Percentiles rank a stretch among this genome's conserved stretches.
These are phyloP conservation scores for Plasmodium reichenowi DNA, from an alignment of 169 alveolate species.

Conservation along the genomic window DNA sequence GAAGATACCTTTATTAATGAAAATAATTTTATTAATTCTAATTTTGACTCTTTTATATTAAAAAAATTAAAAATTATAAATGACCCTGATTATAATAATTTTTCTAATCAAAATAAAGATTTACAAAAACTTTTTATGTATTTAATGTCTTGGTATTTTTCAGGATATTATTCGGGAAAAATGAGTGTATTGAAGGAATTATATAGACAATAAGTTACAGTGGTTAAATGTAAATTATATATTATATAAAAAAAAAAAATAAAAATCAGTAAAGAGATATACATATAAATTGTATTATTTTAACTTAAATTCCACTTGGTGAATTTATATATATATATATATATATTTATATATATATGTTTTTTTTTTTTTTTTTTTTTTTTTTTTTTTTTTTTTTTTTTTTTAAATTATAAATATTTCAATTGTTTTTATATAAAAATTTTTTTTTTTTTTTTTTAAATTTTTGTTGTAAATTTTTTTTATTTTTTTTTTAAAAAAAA, in stretches of 20 bases:
- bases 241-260: not conserved
- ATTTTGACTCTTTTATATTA: slow-evolving; percentile 56
- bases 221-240: not conserved
- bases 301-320: too few species aligned
- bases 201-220: slow-evolving; percentile 1
- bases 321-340: slow-evolving; percentile 10
- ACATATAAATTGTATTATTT: not conserved
- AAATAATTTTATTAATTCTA: slow-evolving; percentile 23
- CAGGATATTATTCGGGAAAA: slow-evolving; percentile 76
- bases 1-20: slow-evolving; percentile 31
- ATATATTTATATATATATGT: not conserved
- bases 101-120: slow-evolving; percentile 26
- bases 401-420: too few species aligned
- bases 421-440: too few species aligned
- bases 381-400: slow-evolving; percentile 20
- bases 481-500: too few species aligned
- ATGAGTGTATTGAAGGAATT: slow-evolving; percentile 51
- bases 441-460: too few species aligned
- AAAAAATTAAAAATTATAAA: slow-evolving; percentile 42
- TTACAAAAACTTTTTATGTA: slow-evolving; percentile 53
- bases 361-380: not conserved
- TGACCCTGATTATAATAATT: slow-evolving; percentile 6
- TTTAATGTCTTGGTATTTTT: slow-evolving; percentile 77
- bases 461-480: too few species aligned
- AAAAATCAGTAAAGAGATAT: not conserved